phyloP scores from a whole-genome alignment of 1,284 basidiomycete genomes.

The Ganoderma meredithae region DNA sequence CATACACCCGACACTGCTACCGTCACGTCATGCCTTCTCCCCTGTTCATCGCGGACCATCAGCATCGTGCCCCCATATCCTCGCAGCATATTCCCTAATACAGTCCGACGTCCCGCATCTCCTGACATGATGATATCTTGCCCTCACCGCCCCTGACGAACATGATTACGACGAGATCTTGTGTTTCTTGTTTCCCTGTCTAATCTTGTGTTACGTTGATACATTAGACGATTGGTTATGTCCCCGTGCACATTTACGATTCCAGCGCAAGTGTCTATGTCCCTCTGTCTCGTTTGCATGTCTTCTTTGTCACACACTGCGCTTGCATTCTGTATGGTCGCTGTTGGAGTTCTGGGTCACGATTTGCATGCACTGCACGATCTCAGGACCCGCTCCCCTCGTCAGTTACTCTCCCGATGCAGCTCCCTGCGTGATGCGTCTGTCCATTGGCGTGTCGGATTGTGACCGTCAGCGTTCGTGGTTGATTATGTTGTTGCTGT shows the following conservation, averaged over 20 bases:
- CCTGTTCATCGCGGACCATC: constrained; percentile 5
- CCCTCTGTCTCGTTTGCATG: constrained; percentile 4
- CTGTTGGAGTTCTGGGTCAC: not conserved
- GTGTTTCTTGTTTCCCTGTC: not conserved
- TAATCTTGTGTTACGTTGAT: constrained; percentile 19
- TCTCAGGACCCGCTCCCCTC: not conserved
- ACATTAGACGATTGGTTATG: constrained; percentile 23
- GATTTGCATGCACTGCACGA: constrained; percentile 4
- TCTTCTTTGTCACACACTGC: not conserved
- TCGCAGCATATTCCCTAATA: constrained; percentile 7
- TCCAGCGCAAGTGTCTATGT: constrained; percentile 8
- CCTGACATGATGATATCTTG: not conserved
- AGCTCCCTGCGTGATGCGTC: not conserved
- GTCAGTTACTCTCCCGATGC: not conserved
- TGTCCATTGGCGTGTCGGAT: no score
- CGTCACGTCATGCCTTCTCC: constrained; percentile 9
- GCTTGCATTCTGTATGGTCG: constrained; percentile 8
- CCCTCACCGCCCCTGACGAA: not conserved
- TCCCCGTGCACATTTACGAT: constrained; percentile 13
- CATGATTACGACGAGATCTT: not conserved
- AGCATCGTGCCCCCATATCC: constrained; percentile 2
- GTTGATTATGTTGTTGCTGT: not conserved
- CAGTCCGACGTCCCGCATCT: not conserved
- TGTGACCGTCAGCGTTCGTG: not conserved
- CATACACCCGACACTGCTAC: constrained; percentile 12